Evolutionary conservation across 2,329 filamentous ascomycete genomes (phyloP).

Genomic region (Fusarium pseudoanthophilum): DNA sequence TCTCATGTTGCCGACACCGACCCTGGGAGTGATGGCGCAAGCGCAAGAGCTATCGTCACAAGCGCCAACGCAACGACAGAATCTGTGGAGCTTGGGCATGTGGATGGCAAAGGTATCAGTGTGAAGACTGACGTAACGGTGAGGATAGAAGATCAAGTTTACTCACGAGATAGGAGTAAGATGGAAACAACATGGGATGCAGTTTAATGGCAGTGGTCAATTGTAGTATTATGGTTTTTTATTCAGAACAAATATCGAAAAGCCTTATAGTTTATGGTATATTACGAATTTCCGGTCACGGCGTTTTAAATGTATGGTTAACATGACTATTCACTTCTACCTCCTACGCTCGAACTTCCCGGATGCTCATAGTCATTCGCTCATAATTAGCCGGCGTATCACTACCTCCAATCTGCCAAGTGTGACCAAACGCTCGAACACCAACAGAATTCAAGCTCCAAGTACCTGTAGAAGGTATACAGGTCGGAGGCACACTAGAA

Average conservation of each 20-base stretch:
- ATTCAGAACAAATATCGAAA: too few species aligned
- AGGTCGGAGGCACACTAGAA: background rate
- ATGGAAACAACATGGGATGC: background rate
- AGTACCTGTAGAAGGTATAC: background rate
- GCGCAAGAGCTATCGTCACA: background rate
- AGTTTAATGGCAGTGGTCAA: background rate
- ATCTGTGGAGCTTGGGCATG: background rate
- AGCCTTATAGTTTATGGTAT: too few species aligned
- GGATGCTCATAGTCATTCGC: background rate
- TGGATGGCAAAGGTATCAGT: background rate
- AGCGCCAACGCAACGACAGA: background rate
- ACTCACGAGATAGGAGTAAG: background rate
- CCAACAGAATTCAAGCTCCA: background rate
- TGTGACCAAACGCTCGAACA: background rate
- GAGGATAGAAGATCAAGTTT: background rate
- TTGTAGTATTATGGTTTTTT: too few species aligned
- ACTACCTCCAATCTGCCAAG: background rate
- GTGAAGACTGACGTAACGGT: background rate
- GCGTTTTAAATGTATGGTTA: fast-evolving
- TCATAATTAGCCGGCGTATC: background rate
- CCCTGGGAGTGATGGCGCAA: background rate
- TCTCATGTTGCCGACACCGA: background rate
- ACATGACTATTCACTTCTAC: background rate
- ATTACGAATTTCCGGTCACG: fast-evolving
- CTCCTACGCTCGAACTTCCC: too few species aligned